Evolutionary conservation across 495 filamentous ascomycete species (phyloP).

Genomic region (Astrothelium subdiscretum): DNA sequence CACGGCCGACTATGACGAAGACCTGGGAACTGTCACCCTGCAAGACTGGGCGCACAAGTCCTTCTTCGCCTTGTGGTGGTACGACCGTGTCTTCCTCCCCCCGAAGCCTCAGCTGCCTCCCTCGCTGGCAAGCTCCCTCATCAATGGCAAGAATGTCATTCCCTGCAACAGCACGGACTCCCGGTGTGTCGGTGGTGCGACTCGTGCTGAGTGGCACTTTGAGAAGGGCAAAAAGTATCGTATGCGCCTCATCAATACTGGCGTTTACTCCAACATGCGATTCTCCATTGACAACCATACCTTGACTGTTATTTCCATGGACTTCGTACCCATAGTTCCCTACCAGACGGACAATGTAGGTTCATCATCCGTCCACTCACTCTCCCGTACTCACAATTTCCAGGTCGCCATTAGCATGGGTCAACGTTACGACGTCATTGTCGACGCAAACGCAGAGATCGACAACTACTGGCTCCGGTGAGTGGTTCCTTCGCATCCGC

Average conservation of each 20-base stretch:
- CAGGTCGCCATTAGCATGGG: conserved; percentile 26
- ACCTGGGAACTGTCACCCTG: conserved; percentile 22
- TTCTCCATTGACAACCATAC: conserved; percentile 34
- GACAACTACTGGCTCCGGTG: conserved; percentile 31
- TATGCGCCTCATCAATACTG: conserved; percentile 58
- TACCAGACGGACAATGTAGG: conserved; percentile 24
- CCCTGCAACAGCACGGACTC: conserved; percentile 2
- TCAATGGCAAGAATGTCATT: conserved; percentile 31
- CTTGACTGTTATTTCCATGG: conserved; percentile 33
- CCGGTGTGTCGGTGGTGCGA: conserved; percentile 17
- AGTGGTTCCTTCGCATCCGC: conserved; percentile 10
- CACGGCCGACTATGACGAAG: conserved; percentile 12
- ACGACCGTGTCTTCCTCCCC: conserved; percentile 6
- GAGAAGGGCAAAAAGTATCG: conserved; percentile 46
- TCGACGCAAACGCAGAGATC: conserved; percentile 26
- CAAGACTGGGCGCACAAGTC: conserved; percentile 27
- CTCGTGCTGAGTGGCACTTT: conserved; percentile 29
- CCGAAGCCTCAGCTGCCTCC: conserved; percentile 14
- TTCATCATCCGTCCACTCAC: conserved; percentile 21
- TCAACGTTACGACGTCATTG: conserved; percentile 33
- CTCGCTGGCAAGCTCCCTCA: conserved; percentile 6
- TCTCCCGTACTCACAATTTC: conserved; percentile 6
- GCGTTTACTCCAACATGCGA: conserved; percentile 40
- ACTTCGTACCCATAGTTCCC: conserved; percentile 32
- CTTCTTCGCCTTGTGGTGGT: conserved; percentile 4